Conservation (phyloP, 192 early-diverging fungal species). For the Coemansia sp. region DNA sequence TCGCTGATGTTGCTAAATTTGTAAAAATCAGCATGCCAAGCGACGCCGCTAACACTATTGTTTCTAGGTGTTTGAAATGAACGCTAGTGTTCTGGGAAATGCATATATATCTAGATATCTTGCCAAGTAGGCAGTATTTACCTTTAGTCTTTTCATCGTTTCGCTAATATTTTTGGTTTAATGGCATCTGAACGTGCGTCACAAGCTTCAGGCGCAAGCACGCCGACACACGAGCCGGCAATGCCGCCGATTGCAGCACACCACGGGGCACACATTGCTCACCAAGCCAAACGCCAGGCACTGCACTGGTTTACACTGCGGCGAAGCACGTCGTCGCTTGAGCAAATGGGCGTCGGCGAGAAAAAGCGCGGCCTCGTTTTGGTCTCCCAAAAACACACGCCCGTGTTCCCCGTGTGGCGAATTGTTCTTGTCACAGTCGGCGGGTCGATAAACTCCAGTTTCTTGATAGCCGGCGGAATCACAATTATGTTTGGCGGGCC, state of each 20-base stretch:
- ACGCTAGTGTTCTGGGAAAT: neutral
- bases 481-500: conserved; percentile 24
- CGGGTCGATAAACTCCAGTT: conserved; percentile 12
- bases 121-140: neutral
- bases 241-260: neutral
- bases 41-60: conserved; percentile 1
- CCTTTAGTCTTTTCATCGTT: neutral
- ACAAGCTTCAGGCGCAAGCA: conserved; percentile 4
- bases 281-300: conserved; percentile 6
- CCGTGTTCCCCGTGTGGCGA: neutral
- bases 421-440: conserved; percentile 13
- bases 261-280: conserved; percentile 2
- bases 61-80: neutral
- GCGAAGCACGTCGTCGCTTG: neutral
- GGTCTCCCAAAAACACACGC: neutral
- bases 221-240: conserved; percentile 4
- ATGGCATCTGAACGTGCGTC: neutral
- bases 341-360: conserved; percentile 1
- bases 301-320: neutral
- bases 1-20: neutral
- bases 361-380: conserved; percentile 7
- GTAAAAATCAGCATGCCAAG: conserved; percentile 18
- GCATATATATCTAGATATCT: neutral
- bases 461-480: conserved; percentile 19
- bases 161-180: neutral